A percentile compares a stretch with the other conserved stretches of the same genome.
phyloP scores from a whole-genome alignment of 2,329 filamentous ascomycete genomes.

The Trichoderma sp. region DNA sequence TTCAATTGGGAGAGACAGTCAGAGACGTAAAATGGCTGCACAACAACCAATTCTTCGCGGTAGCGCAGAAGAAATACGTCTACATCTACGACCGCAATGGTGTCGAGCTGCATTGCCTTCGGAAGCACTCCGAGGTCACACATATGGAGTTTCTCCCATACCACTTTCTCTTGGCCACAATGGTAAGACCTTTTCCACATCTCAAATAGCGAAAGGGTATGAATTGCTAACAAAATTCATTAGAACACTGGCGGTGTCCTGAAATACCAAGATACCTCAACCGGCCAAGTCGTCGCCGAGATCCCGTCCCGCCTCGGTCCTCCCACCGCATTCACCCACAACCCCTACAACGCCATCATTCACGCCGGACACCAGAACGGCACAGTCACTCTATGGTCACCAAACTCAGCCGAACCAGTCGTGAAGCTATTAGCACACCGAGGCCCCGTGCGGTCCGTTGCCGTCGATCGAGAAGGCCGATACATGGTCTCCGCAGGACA shows the following conservation, averaged over 20 bases:
- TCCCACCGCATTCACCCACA: conserved; percentile 80
- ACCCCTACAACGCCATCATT: conserved; percentile 86
- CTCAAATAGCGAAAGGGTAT: no score
- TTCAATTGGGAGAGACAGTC: conserved; percentile 87
- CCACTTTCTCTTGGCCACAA: conserved; percentile 87
- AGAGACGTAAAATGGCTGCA: conserved; percentile 89
- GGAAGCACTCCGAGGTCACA: conserved; percentile 85
- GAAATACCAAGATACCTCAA: conserved; percentile 94
- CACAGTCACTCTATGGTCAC: conserved; percentile 92
- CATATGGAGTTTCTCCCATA: conserved; percentile 96
- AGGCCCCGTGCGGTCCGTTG: conserved; percentile 81
- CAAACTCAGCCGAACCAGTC: conserved; percentile 79
- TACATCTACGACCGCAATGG: conserved; percentile 95
- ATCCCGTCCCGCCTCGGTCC: conserved; percentile 80
- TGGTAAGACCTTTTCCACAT: no score
- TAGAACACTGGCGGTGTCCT: conserved; percentile 77
- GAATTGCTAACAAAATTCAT: not conserved
- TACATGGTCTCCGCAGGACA: conserved; percentile 96
- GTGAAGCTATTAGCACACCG: conserved; percentile 89
- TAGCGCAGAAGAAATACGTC: conserved; percentile 92
- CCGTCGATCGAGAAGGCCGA: conserved; percentile 81
- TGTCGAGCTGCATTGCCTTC: conserved; percentile 87
- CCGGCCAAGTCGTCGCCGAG: conserved; percentile 83
- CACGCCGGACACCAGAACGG: conserved; percentile 95
- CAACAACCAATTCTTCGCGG: conserved; percentile 91